These are phyloP conservation scores for Pyrenula aspistea DNA, from an alignment of 495 filamentous ascomycete genomes.

Conservation along the genomic window DNA sequence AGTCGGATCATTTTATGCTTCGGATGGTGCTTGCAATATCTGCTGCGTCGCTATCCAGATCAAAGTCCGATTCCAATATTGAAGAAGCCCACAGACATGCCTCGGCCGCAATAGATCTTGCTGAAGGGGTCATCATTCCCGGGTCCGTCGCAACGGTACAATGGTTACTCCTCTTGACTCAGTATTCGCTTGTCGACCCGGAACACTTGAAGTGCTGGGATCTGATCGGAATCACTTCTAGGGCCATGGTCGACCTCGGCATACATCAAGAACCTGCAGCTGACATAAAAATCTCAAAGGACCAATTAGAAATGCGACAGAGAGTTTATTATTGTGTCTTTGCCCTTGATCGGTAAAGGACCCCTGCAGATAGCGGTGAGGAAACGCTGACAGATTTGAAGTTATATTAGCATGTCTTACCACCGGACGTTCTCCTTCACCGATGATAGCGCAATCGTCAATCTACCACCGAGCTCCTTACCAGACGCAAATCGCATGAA, in stretches of 20 bases:
- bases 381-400: constrained; percentile 17
- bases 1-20: constrained; percentile 71
- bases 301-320: constrained; percentile 61
- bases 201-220: constrained; percentile 86
- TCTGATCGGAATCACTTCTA: constrained; percentile 72
- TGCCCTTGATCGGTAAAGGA: constrained; percentile 62
- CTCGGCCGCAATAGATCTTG: constrained; percentile 55
- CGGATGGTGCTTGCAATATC: constrained; percentile 82
- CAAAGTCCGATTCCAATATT: constrained; percentile 50
- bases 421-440: constrained; percentile 80
- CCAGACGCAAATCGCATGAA: constrained; percentile 20
- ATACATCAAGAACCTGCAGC: constrained; percentile 79
- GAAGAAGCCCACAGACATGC: constrained; percentile 54
- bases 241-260: constrained; percentile 76
- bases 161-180: constrained; percentile 68
- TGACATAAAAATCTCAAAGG: constrained; percentile 43
- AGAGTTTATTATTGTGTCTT: constrained; percentile 81
- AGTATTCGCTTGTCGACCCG: constrained; percentile 81
- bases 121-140: constrained; percentile 70
- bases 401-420: constrained; percentile 69
- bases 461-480: constrained; percentile 29
- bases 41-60: constrained; percentile 58
- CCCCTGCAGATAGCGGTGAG: not conserved
- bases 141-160: constrained; percentile 75
- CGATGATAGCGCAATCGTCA: constrained; percentile 71